phyloP scores from a whole-genome alignment of 805 yeast species.

The Spathaspora passalidarum region DNA sequence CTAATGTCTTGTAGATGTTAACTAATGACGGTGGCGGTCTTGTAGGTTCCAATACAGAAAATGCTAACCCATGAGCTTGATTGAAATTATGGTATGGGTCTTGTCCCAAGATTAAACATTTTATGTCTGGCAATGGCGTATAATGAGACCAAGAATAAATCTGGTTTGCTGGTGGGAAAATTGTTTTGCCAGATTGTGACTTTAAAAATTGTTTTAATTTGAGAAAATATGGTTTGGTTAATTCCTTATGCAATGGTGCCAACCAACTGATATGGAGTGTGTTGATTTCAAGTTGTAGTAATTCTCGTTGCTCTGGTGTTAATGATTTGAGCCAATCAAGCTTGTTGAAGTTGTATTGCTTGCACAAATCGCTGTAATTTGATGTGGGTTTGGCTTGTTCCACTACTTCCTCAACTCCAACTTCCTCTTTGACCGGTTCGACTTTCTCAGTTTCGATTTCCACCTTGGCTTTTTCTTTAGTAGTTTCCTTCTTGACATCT shows the following conservation, averaged over 20 bases:
- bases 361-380: constrained; percentile 12
- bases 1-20: constrained; percentile 80
- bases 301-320: constrained; percentile 43
- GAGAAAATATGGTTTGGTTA: constrained; percentile 83
- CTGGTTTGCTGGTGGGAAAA: constrained; percentile 76
- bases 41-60: constrained; percentile 78
- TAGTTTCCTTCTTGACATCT: background rate
- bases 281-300: constrained; percentile 64
- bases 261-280: constrained; percentile 82
- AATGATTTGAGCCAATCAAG: constrained; percentile 48
- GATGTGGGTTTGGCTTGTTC: background rate
- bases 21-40: constrained; percentile 81
- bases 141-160: constrained; percentile 90
- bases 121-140: constrained; percentile 72
- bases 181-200: constrained; percentile 32
- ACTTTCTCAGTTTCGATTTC: background rate
- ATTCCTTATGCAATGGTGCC: constrained; percentile 58
- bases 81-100: constrained; percentile 92
- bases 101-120: constrained; percentile 85
- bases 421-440: background rate
- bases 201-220: constrained; percentile 62
- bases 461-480: background rate
- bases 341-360: constrained; percentile 42
- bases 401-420: constrained; percentile 1
- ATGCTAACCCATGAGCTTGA: constrained; percentile 97